These are phyloP conservation scores for Aegilops umbellulata DNA, from an alignment of 176 grass and related monocot species.

Conservation along the genomic window DNA sequence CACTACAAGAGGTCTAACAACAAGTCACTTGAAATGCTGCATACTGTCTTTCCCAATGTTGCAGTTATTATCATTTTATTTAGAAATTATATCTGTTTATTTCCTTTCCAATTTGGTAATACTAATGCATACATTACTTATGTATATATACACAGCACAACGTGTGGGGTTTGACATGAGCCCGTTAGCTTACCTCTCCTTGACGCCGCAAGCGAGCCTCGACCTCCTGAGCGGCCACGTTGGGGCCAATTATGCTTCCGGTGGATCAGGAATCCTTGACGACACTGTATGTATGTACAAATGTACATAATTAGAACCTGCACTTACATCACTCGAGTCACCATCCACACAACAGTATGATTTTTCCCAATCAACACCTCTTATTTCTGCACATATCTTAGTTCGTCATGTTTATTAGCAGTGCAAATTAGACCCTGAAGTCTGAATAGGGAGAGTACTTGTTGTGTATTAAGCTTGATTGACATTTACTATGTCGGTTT, in stretches of 20 bases:
- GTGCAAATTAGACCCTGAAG: not conserved
- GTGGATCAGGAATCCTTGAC: slow-evolving; percentile 47
- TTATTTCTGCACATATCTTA: not conserved
- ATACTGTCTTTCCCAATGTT: not conserved
- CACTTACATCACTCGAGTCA: not conserved
- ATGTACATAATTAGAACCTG: not conserved
- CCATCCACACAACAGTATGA: no score
- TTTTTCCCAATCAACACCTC: not conserved
- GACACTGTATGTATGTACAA: slow-evolving; percentile 16
- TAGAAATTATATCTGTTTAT: not conserved
- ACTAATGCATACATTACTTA: not conserved
- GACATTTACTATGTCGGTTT: not conserved
- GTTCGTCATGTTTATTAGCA: not conserved
- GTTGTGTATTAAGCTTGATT: not conserved
- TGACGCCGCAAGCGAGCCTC: not conserved
- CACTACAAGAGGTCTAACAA: not conserved
- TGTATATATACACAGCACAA: slow-evolving; percentile 18
- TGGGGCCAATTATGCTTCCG: slow-evolving; percentile 44
- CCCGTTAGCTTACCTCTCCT: slow-evolving; percentile 37
- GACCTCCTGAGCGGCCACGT: slow-evolving; percentile 9
- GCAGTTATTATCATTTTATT: not conserved
- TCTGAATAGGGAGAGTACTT: not conserved
- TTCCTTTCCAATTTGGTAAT: not conserved
- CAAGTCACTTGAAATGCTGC: not conserved
- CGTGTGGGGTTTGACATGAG: slow-evolving; percentile 31